Base-by-base conservation (phyloP, 768 basidiomycete species). In the Termitomyces sp. region DNA sequence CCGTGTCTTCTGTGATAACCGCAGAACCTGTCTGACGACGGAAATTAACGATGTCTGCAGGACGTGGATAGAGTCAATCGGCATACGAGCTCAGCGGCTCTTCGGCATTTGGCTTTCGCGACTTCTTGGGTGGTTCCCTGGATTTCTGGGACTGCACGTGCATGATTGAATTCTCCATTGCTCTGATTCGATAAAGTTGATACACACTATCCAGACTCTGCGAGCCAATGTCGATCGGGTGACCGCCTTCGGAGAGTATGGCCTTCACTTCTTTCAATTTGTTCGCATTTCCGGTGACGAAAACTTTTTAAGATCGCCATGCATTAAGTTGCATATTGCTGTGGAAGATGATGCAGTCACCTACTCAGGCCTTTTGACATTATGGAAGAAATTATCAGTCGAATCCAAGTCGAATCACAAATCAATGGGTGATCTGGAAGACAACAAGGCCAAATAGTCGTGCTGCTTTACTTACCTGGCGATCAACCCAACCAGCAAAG, bases 61-160 rank as follows among this genome's bases (percentile, higher is more conserved):
- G 36, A 32, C 5, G 2, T 14, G 58, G 7, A 20, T 1, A 13
- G 30, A 20, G 6, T 35, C 32, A 32, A 32, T 32, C 32, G 23
- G 48, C 81, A 36, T 53, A 91, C 91, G 63, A 90, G 73, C 69
- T 95, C 88, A 40, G 94, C 92, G 40, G 96, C 96, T 16, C 83
- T 80, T 62, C 79, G 75, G 71, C 94, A 95, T 72, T 99, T 99
- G 4, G 87, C 94, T 28, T 70, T 80, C 0, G 96, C 93, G 12
- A 99, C 88, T 69, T 98, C 92, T 61, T 87, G 83, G 0, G 95
- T 98, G 5, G 88, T 89, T 20, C 96, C 96, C 71, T 99, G 96
- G 4, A 98, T 75, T 71, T 99, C 96, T 2, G 94, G 93, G 33
- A 97, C 95, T 98, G 59, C 43, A 49, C 12, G 5, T 41, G 12